Evolutionary conservation across 345 rosid genomes (phyloP).

Genomic region (Erysimum cheiranthoides): DNA sequence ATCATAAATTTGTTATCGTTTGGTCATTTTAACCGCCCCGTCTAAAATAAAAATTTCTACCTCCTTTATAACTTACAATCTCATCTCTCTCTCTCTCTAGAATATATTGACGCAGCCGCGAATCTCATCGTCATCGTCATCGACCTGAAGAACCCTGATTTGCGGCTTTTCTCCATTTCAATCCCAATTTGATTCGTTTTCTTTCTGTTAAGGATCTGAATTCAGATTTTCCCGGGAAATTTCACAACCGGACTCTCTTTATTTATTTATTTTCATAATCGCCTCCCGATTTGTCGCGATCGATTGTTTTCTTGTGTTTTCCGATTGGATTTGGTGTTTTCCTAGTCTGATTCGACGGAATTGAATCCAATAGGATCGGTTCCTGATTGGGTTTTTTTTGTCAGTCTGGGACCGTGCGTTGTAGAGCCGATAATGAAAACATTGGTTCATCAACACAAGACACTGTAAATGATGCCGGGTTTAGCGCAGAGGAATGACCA

Average conservation of each 20-base stretch:
- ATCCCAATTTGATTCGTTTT: conserved; percentile 33
- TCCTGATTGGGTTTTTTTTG: conserved; percentile 33
- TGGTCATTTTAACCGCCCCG: conserved; percentile 37
- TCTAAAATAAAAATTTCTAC: neutral
- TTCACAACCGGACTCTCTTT: conserved; percentile 22
- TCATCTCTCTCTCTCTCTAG: conserved; percentile 30
- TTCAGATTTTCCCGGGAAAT: conserved; percentile 25
- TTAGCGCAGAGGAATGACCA: conserved; percentile 77
- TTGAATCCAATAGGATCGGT: conserved; percentile 39
- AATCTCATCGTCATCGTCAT: conserved; percentile 55
- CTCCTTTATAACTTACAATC: conserved; percentile 34
- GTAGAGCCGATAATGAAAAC: conserved; percentile 34
- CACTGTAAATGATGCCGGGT: conserved; percentile 77
- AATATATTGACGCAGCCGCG: conserved; percentile 45
- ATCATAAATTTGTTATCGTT: neutral
- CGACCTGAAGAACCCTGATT: conserved; percentile 39
- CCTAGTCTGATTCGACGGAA: conserved; percentile 23
- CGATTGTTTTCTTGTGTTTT: conserved; percentile 9
- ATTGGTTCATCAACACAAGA: conserved; percentile 43
- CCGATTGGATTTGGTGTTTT: conserved; percentile 31
- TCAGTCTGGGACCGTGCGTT: neutral
- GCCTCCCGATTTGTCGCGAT: conserved; percentile 36
- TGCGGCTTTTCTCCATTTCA: conserved; percentile 31
- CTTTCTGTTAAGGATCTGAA: conserved; percentile 18
- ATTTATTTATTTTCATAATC: neutral